These are phyloP conservation scores for Tulasnella sp. DNA, from an alignment of 768 basidiomycete species.

Conservation along the genomic window DNA sequence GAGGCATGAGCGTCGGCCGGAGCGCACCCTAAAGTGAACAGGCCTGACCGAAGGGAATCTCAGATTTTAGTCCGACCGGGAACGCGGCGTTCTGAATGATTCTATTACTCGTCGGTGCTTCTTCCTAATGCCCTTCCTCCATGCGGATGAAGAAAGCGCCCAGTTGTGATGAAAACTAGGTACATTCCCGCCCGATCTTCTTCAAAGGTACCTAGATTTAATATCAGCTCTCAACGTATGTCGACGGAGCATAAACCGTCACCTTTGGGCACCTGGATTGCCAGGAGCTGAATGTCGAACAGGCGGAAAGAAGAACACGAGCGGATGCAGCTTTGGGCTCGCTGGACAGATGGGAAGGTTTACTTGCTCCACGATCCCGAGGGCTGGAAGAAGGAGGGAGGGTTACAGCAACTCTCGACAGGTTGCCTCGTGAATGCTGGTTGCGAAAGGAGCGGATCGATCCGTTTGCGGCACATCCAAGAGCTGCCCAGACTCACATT, in stretches of 20 bases:
- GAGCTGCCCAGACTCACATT: neutral
- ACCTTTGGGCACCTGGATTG: neutral
- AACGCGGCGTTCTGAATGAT: neutral
- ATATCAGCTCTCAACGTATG: neutral
- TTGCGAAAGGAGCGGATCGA: neutral
- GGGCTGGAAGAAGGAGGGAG: neutral
- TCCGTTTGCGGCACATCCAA: neutral
- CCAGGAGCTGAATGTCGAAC: neutral
- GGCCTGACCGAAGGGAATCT: neutral
- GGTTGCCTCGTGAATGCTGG: neutral
- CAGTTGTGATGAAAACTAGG: neutral
- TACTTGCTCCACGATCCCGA: slow-evolving; percentile 2
- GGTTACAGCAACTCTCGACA: neutral
- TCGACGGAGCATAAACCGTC: neutral
- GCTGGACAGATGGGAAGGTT: neutral
- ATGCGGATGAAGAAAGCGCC: neutral
- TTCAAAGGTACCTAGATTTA: neutral
- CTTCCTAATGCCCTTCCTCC: neutral
- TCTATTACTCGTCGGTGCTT: neutral
- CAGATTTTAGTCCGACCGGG: neutral
- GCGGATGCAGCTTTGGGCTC: neutral
- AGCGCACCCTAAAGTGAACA: neutral
- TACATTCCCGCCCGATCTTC: neutral
- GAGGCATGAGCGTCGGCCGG: slow-evolving; percentile 4
- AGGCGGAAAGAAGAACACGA: neutral